These are phyloP conservation scores for Podaxis rugospora DNA, from an alignment of 768 basidiomycete genomes.

Conservation along the genomic window DNA sequence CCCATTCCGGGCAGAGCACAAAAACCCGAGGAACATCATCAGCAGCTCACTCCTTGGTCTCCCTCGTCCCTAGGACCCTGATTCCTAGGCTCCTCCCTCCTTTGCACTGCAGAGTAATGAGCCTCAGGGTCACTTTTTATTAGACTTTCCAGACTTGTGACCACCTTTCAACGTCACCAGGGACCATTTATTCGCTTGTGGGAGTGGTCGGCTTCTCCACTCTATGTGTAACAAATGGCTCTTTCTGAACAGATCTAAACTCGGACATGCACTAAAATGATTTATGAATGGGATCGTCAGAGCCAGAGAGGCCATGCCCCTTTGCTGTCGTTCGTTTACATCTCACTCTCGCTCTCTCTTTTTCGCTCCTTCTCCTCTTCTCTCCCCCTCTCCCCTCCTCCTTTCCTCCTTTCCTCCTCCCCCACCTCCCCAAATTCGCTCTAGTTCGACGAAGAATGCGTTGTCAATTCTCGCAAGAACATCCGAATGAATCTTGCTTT, in stretches of 20 bases:
- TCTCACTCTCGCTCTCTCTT: conserved; percentile 5
- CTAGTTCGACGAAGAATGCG: conserved; percentile 2
- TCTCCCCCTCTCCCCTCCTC: not conserved
- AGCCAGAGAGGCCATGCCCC: conserved; percentile 10
- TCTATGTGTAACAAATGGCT: conserved; percentile 5
- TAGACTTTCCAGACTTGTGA: conserved; percentile 13
- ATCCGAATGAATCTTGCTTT: conserved; percentile 8
- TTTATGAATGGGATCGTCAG: conserved; percentile 12
- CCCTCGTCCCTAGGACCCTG: conserved; percentile 2
- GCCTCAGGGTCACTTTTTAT: conserved; percentile 6
- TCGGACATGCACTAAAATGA: conserved; percentile 9
- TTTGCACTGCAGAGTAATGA: conserved; percentile 6
- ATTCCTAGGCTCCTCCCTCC: conserved; percentile 6
- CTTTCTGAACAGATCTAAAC: conserved; percentile 8
- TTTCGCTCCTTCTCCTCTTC: not conserved
- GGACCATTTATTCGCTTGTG: conserved; percentile 11
- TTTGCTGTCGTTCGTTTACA: conserved; percentile 11
- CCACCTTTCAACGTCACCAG: conserved; percentile 7
- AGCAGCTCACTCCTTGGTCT: not conserved
- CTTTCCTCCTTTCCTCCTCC: not conserved
- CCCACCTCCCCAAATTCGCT: not conserved
- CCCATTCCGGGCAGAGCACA: not conserved
- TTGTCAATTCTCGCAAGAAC: conserved; percentile 7
- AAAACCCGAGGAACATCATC: not conserved
- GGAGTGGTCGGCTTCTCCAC: conserved; percentile 7